Evolutionary conservation across 2,329 filamentous ascomycete genomes (phyloP).

Genomic region (Aspergillus pseudoviridinutans): DNA sequence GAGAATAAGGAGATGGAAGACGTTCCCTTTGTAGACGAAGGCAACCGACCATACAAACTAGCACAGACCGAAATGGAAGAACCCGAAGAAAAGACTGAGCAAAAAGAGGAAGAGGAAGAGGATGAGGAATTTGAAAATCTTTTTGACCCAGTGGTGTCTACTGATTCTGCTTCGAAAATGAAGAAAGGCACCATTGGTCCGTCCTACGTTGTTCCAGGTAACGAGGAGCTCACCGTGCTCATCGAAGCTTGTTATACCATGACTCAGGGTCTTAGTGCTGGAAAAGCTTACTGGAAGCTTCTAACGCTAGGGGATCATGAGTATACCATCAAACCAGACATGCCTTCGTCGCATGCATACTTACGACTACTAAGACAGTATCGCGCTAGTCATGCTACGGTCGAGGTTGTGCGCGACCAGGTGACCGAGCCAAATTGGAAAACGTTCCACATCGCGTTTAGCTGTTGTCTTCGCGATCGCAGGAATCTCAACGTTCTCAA

Average conservation of each 20-base stretch:
- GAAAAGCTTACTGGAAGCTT: slow-evolving; percentile 72
- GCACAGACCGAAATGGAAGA: slow-evolving; percentile 10
- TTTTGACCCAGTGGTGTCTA: slow-evolving; percentile 32
- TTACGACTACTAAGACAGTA: slow-evolving; percentile 63
- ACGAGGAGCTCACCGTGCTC: slow-evolving; percentile 63
- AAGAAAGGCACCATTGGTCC: slow-evolving; percentile 4
- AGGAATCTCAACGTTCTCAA: slow-evolving; percentile 67
- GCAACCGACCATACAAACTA: slow-evolving; percentile 20
- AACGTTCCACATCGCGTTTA: slow-evolving; percentile 69
- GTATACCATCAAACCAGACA: slow-evolving; percentile 65
- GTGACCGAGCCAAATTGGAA: slow-evolving; percentile 45
- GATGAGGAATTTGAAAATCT: slow-evolving; percentile 27
- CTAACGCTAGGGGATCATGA: slow-evolving; percentile 51
- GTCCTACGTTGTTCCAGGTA: slow-evolving; percentile 46
- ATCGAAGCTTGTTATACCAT: slow-evolving; percentile 58
- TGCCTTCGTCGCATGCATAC: slow-evolving; percentile 64
- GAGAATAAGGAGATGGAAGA: slow-evolving; percentile 13
- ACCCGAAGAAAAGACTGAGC: slow-evolving; percentile 5
- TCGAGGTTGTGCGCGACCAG: slow-evolving; percentile 54
- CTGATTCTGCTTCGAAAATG: background rate
- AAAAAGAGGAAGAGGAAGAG: slow-evolving; percentile 20
- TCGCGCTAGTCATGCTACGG: slow-evolving; percentile 60
- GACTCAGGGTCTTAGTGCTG: slow-evolving; percentile 58
- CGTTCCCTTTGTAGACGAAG: slow-evolving; percentile 30
- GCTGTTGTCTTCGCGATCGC: slow-evolving; percentile 69